A percentile compares a stretch with the other conserved stretches of the same genome.
phyloP scores from a whole-genome alignment of 1,139 yeast species.

The Wickerhamiella infanticola region DNA sequence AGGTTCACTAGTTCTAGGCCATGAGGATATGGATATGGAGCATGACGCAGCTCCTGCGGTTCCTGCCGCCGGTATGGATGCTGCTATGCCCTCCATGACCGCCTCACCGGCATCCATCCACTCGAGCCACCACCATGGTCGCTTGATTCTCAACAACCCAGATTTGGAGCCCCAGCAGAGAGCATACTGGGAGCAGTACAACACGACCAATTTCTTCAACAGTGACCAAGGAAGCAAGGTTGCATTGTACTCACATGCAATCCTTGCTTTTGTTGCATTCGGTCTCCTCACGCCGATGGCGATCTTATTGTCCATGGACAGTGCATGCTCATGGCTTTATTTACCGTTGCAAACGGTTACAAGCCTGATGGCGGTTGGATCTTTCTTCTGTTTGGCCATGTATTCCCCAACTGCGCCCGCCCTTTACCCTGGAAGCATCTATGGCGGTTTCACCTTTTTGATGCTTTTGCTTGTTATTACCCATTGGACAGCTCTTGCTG shows the following conservation, averaged over 20 bases:
- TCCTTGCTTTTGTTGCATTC: slow-evolving; percentile 32
- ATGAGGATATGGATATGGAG: neutral
- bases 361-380: slow-evolving; percentile 30
- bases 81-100: slow-evolving; percentile 10
- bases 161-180: slow-evolving; percentile 56
- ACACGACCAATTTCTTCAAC: slow-evolving; percentile 65
- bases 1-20: neutral
- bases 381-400: slow-evolving; percentile 43
- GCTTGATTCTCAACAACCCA: slow-evolving; percentile 54
- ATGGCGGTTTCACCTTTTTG: slow-evolving; percentile 48
- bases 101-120: slow-evolving; percentile 22
- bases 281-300: slow-evolving; percentile 54
- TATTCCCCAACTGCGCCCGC: slow-evolving; percentile 48
- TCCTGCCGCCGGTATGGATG: neutral
- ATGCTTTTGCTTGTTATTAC: slow-evolving; percentile 36
- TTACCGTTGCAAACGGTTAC: slow-evolving; percentile 42
- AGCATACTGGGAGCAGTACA: slow-evolving; percentile 62
- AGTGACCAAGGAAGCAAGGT: slow-evolving; percentile 32
- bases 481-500: slow-evolving; percentile 41
- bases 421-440: slow-evolving; percentile 65
- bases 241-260: slow-evolving; percentile 45
- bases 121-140: slow-evolving; percentile 39
- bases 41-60: neutral
- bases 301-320: slow-evolving; percentile 46
- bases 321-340: slow-evolving; percentile 36